Conservation (phyloP, 2,329 filamentous ascomycete genomes). For the Bipolaris zeicola region DNA sequence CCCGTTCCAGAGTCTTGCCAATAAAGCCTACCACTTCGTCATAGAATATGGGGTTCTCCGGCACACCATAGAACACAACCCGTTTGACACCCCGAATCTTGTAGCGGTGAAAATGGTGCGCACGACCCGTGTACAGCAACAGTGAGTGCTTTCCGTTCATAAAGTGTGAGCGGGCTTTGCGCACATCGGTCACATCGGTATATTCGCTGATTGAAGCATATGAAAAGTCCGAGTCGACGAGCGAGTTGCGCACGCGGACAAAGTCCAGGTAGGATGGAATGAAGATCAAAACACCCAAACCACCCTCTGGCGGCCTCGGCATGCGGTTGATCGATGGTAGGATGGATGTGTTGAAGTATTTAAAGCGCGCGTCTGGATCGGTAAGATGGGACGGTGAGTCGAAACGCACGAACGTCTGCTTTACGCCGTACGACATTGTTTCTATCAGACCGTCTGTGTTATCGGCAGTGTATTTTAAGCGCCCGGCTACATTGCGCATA, state of each 20-base stretch:
- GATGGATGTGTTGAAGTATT: constrained; percentile 84
- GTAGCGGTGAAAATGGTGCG: constrained; percentile 96
- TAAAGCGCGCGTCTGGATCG: constrained; percentile 88
- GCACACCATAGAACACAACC: constrained; percentile 87
- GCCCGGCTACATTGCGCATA: constrained; percentile 82
- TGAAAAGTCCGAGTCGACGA: constrained; percentile 72
- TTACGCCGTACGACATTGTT: constrained; percentile 68
- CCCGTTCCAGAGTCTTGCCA: constrained; percentile 60
- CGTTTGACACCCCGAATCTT: constrained; percentile 78
- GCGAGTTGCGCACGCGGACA: constrained; percentile 88
- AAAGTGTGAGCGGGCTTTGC: constrained; percentile 86
- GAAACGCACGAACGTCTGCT: constrained; percentile 90
- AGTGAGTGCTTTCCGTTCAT: constrained; percentile 79
- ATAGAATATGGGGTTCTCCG: constrained; percentile 86
- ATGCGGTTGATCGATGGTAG: constrained; percentile 75
- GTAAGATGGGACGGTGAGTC: constrained; percentile 69
- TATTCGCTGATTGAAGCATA: constrained; percentile 93
- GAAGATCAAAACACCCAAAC: constrained; percentile 78
- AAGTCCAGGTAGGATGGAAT: constrained; percentile 95
- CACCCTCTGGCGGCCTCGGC: constrained; percentile 61
- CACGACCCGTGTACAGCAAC: constrained; percentile 88
- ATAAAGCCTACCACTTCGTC: constrained; percentile 75
- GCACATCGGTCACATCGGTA: constrained; percentile 75
- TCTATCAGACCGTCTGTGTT: constrained; percentile 76
- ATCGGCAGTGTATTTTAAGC: constrained; percentile 69